Conservation (phyloP, 805 yeast species). For the Lipomyces sp. region DNA sequence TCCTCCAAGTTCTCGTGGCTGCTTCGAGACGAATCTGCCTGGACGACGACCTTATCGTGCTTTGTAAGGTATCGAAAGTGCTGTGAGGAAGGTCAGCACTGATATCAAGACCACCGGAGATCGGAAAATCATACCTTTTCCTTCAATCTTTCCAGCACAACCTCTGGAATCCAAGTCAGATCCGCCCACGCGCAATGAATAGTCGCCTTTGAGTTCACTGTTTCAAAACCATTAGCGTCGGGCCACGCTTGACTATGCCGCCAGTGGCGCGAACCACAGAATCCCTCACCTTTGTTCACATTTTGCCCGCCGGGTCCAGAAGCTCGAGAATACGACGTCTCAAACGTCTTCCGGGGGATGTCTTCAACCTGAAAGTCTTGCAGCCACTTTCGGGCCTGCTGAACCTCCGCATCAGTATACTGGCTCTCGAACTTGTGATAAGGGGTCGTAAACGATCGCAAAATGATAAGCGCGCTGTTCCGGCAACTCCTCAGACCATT, state of each 20-base stretch:
- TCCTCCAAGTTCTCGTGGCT: conserved; percentile 54
- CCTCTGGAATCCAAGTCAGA: conserved; percentile 59
- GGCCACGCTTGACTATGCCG: no score
- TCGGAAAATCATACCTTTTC: conserved; percentile 24
- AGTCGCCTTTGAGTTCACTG: conserved; percentile 59
- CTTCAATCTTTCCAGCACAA: conserved; percentile 45
- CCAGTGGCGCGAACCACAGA: no score
- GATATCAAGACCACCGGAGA: conserved; percentile 13
- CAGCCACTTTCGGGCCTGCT: conserved; percentile 47
- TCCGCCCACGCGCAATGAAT: conserved; percentile 48
- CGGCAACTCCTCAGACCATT: no score
- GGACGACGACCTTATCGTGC: conserved; percentile 54
- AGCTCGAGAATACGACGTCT: conserved; percentile 52
- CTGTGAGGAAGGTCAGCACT: background rate
- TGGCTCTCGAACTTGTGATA: no score
- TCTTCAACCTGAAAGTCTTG: conserved; percentile 32
- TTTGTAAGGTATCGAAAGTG: conserved; percentile 55
- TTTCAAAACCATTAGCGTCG: no score
- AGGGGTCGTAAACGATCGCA: no score
- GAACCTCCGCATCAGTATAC: background rate
- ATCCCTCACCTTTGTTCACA: conserved; percentile 69
- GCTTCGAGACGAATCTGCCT: conserved; percentile 57
- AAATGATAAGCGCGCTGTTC: no score
- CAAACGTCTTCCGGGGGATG: conserved; percentile 49
- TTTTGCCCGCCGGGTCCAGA: conserved; percentile 90